Evolutionary conservation across 1,139 yeast species (phyloP).

Genomic region (Saccharomyces hybrid): DNA sequence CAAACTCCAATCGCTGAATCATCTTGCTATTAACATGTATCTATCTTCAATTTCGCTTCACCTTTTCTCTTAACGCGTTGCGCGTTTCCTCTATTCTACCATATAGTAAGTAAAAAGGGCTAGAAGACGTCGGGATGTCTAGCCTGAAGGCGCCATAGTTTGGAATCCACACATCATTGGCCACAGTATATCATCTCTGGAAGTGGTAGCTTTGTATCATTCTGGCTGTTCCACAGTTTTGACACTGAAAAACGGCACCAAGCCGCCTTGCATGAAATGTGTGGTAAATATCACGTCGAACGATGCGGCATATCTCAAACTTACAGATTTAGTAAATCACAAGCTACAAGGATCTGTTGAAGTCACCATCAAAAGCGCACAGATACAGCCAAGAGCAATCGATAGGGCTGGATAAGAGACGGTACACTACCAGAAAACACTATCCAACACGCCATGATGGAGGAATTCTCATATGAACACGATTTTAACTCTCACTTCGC

Average conservation of each 20-base stretch:
- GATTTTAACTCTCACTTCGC: constrained; percentile 9
- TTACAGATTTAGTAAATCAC: background rate
- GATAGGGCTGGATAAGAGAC: background rate
- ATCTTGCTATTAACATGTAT: background rate
- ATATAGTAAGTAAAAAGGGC: too few relatives aligned
- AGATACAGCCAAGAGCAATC: constrained; percentile 1
- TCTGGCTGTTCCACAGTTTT: too few relatives aligned
- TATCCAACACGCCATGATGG: constrained; percentile 4
- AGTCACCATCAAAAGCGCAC: background rate
- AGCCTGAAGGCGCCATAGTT: too few relatives aligned
- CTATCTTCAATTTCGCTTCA: background rate
- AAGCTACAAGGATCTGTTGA: background rate
- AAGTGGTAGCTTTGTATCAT: too few relatives aligned
- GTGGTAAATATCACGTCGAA: background rate
- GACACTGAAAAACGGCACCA: too few relatives aligned
- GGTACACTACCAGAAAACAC: background rate
- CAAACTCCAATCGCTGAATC: background rate
- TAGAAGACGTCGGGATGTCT: too few relatives aligned
- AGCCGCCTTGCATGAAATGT: background rate
- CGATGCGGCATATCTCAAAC: background rate
- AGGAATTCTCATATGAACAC: constrained; percentile 8
- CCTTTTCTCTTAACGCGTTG: constrained; percentile 1
- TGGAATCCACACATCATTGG: too few relatives aligned
- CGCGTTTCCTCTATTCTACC: background rate
- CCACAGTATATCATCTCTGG: background rate